Conservation (phyloP, 768 basidiomycete species). For the Boletus reticuloceps region DNA sequence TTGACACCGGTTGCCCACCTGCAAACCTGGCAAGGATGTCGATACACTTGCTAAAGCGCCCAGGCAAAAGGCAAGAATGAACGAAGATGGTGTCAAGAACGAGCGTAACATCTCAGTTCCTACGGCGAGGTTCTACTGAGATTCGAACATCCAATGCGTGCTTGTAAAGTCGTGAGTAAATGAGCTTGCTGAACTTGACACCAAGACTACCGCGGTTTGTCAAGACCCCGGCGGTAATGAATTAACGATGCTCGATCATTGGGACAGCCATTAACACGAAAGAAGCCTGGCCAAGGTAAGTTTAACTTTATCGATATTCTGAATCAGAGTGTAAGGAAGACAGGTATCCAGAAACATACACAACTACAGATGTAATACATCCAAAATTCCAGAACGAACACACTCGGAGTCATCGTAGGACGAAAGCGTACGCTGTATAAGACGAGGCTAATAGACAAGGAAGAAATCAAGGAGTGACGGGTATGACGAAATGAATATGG, state of each 20-base stretch:
- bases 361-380: constrained; percentile 38
- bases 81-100: constrained; percentile 7
- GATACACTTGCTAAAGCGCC: constrained; percentile 4
- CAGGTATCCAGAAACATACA: constrained; percentile 37
- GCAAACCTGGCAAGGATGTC: constrained; percentile 11
- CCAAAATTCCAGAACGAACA: constrained; percentile 32
- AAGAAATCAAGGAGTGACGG: constrained; percentile 18
- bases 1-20: constrained; percentile 7
- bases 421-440: constrained; percentile 18
- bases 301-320: neutral
- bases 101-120: constrained; percentile 18
- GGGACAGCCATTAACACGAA: neutral
- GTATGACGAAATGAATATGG: constrained; percentile 30
- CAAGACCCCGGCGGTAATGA: neutral
- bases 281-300: neutral
- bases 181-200: neutral
- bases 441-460: constrained; percentile 6
- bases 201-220: no score
- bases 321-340: constrained; percentile 23
- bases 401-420: constrained; percentile 12
- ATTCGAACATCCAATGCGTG: constrained; percentile 18
- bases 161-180: neutral
- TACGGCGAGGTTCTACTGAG: constrained; percentile 9
- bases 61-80: constrained; percentile 11
- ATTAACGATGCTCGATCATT: neutral